Evolutionary conservation across 768 basidiomycete genomes (phyloP).

Genomic region (Multifurca ochricompacta): DNA sequence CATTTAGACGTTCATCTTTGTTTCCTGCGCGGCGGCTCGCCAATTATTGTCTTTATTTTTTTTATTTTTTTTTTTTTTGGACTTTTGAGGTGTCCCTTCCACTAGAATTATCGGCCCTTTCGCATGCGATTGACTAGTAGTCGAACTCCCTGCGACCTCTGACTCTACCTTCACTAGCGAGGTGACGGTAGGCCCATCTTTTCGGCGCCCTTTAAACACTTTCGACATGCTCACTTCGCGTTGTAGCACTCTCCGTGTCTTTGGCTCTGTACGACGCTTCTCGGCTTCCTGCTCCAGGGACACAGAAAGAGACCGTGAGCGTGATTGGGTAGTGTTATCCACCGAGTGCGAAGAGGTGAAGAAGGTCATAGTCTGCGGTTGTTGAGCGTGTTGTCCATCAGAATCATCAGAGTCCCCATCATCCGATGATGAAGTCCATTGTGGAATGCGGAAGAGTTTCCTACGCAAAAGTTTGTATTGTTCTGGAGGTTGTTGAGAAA

Average conservation of each 20-base stretch:
- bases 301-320: constrained; percentile 43
- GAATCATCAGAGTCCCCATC: constrained; percentile 4
- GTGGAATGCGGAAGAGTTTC: constrained; percentile 21
- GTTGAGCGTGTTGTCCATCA: background rate
- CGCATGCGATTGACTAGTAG: constrained; percentile 17
- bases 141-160: background rate
- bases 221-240: constrained; percentile 76
- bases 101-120: constrained; percentile 23
- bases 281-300: constrained; percentile 58
- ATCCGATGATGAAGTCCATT: constrained; percentile 4
- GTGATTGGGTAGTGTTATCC: constrained; percentile 11
- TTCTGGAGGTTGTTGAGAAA: constrained; percentile 1
- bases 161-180: constrained; percentile 21
- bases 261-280: constrained; percentile 28
- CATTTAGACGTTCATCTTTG: background rate
- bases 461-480: constrained; percentile 21
- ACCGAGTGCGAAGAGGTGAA: background rate
- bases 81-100: constrained; percentile 24
- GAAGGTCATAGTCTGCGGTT: background rate
- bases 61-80: constrained; percentile 8
- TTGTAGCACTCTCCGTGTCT: constrained; percentile 46
- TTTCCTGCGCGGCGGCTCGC: background rate
- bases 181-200: constrained; percentile 10
- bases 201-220: constrained; percentile 47
- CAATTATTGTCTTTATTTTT: background rate